Base-by-base conservation (phyloP, 805 yeast species). In the Candida yuanshanica region DNA sequence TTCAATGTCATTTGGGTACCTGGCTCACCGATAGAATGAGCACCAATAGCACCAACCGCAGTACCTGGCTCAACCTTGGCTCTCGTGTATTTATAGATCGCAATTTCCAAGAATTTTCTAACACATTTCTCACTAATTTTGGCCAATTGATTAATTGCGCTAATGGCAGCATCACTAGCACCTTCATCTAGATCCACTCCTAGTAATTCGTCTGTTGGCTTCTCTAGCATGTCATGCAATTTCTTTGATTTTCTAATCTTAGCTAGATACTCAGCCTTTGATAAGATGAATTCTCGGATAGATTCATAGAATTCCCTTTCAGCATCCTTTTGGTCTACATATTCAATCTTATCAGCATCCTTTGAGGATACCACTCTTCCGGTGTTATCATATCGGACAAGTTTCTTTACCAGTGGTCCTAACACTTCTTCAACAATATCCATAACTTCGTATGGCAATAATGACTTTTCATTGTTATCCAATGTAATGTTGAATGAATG, bases 31-130 rank as follows among this genome's bases (percentile, higher is more conserved):
- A 93, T 93, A 34, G 96, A 87, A 62, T 93, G 99, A 0, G 99
- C 99, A 52, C 98, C 99, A 66, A 93, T 90, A 20, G 99, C 98
- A 51, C 99, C 99, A 41, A 93, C 98, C 3, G 99, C 99, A 4
- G 99, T 93, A 47, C 98, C 99, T 1, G 99, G 99, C 63, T 93
- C 99, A 14, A 93, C 97, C 65, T 81, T 82, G 7, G 99, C 96
- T 51, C 83, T 74, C 41, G 79, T 78, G 58, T 93, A 93, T 65
- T 93, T 93, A 51, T 69, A 68, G 45, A 91, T 71, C 51, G 97
- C 85, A 52, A 84, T 76, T 36, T 75, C 72, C 56, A 93, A 67
- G 64, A 93, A 93, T 49, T 70, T 75, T 13, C 62, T 63, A 14
- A 93, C 75, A 48, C 82, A 70, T 16, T 59, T 57, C 32, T 72